Conservation (phyloP, 352 stramenopile genomes). For the Phytophthora nicotianae region DNA sequence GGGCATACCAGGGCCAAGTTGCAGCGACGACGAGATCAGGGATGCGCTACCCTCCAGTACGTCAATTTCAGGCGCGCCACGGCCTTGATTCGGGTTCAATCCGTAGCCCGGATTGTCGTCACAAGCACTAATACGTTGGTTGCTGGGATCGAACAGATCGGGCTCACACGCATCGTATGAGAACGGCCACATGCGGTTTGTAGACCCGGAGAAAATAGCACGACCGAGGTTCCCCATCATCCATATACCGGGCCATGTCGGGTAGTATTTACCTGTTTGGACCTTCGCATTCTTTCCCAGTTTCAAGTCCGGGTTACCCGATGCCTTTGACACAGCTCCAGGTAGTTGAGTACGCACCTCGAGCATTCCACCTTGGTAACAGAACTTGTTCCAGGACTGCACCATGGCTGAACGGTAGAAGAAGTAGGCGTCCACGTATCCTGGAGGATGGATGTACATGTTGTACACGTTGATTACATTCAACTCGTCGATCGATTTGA, state of each 20-base stretch:
- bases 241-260: constrained; percentile 92
- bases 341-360: constrained; percentile 89
- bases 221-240: constrained; percentile 93
- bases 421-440: constrained; percentile 47
- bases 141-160: constrained; percentile 33
- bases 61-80: constrained; percentile 94
- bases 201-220: constrained; percentile 90
- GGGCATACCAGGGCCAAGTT: constrained; percentile 80
- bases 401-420: constrained; percentile 82
- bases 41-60: constrained; percentile 88
- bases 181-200: constrained; percentile 94
- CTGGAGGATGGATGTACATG: constrained; percentile 50
- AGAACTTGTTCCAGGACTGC: constrained; percentile 95
- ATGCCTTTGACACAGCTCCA: constrained; percentile 64
- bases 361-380: constrained; percentile 92
- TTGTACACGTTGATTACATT: constrained; percentile 61
- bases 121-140: constrained; percentile 77
- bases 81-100: constrained; percentile 78
- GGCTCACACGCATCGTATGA: constrained; percentile 90
- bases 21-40: constrained; percentile 88
- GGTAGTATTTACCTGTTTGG: constrained; percentile 68
- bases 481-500: constrained; percentile 43
- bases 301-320: constrained; percentile 48
- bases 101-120: constrained; percentile 89
- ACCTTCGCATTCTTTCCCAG: constrained; percentile 32